Conservation (phyloP, 108 stramenopile species). For the Stephanodiscus minutulus region DNA sequence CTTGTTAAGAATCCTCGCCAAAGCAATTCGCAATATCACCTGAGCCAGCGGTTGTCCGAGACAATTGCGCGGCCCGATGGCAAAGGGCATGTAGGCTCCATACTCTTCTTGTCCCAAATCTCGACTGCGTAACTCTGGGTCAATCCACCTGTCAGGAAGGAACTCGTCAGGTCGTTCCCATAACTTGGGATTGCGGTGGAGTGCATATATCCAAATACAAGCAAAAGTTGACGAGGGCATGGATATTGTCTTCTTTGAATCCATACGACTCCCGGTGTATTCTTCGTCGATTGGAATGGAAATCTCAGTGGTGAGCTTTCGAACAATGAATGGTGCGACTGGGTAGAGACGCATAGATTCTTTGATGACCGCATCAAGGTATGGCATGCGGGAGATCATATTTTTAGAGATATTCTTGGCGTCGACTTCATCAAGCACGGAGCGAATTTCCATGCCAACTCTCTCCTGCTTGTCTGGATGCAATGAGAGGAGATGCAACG, state of each 20-base stretch:
- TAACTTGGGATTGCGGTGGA: constrained; percentile 85
- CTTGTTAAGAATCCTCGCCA: constrained; percentile 67
- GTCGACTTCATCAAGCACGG: constrained; percentile 23
- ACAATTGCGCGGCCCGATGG: constrained; percentile 89
- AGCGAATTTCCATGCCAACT: constrained; percentile 61
- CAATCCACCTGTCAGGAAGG: constrained; percentile 86
- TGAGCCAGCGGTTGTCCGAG: constrained; percentile 92
- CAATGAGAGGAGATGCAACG: constrained; percentile 86
- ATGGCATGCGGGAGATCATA: constrained; percentile 62
- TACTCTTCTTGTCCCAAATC: constrained; percentile 63
- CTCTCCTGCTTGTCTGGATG: constrained; percentile 67
- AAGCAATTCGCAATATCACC: constrained; percentile 73
- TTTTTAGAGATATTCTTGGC: constrained; percentile 42
- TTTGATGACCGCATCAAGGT: constrained; percentile 85
- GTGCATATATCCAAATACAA: constrained; percentile 92
- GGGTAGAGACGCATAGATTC: constrained; percentile 93
- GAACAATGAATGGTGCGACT: constrained; percentile 92
- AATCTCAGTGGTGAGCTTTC: constrained; percentile 68
- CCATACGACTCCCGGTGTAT: not conserved
- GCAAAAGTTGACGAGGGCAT: constrained; percentile 80
- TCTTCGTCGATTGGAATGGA: constrained; percentile 29
- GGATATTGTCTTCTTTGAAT: constrained; percentile 21
- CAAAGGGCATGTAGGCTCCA: constrained; percentile 93
- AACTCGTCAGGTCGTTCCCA: constrained; percentile 90
- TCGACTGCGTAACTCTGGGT: constrained; percentile 28